Conservation (phyloP, 495 filamentous ascomycete species). For the Cetradonia linearis region DNA sequence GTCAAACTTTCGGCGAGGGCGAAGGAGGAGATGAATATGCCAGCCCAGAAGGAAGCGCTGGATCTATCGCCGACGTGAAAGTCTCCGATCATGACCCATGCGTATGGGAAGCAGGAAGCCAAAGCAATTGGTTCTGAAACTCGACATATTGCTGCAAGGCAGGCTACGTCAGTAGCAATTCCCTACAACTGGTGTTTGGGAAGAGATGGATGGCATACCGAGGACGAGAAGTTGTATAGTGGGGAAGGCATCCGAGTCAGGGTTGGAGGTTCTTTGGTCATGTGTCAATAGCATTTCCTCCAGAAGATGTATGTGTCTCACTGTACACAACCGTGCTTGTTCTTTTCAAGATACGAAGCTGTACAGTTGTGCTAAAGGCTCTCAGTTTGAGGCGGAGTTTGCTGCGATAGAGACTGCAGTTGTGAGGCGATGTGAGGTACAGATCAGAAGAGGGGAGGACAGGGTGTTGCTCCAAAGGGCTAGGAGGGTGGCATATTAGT, state of each 20-base stretch:
- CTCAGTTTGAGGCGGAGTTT: not conserved
- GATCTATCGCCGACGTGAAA: constrained; percentile 56
- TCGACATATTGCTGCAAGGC: constrained; percentile 52
- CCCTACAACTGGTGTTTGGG: not conserved
- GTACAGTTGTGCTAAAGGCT: constrained; percentile 8
- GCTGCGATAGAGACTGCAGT: not conserved
- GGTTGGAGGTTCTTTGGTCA: constrained; percentile 36
- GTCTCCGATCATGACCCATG: constrained; percentile 69
- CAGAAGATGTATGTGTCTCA: constrained; percentile 39
- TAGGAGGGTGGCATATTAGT: too few species aligned
- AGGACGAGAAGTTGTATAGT: constrained; percentile 67
- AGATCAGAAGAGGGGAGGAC: not conserved
- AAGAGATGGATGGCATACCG: constrained; percentile 38
- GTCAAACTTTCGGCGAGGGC: constrained; percentile 69
- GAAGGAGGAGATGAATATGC: constrained; percentile 77
- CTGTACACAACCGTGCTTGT: constrained; percentile 29
- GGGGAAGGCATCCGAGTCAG: constrained; percentile 48
- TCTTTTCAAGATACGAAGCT: constrained; percentile 18
- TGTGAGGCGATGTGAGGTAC: not conserved
- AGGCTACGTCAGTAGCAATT: constrained; percentile 31
- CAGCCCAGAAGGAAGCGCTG: constrained; percentile 74
- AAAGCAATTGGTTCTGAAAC: constrained; percentile 83
- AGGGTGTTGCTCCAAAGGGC: not conserved
- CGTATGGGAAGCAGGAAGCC: constrained; percentile 80
- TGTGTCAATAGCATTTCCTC: constrained; percentile 46